phyloP scores from a whole-genome alignment of 257 asterid genomes.

The Euphrasia confusa region DNA sequence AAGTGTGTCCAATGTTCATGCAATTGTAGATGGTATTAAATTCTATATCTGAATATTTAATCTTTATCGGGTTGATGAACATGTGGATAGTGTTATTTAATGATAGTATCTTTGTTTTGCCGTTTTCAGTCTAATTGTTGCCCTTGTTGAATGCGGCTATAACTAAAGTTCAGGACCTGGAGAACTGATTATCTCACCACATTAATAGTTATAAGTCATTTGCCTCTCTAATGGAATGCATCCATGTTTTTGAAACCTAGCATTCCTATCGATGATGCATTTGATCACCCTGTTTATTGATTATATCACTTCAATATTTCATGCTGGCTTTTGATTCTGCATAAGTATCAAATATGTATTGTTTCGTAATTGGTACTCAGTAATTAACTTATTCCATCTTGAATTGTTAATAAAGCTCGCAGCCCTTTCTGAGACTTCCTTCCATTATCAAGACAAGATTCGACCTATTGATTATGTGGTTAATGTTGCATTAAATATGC shows the following conservation, averaged over 20 bases:
- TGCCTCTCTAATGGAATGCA: conserved; percentile 14
- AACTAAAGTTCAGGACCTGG: neutral
- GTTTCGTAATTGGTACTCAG: conserved; percentile 2
- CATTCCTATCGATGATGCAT: conserved; percentile 1
- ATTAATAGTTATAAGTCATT: neutral
- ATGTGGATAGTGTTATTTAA: conserved; percentile 7
- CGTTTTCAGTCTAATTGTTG: neutral
- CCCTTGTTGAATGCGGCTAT: neutral
- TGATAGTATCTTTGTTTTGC: neutral
- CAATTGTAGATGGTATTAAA: conserved; percentile 5
- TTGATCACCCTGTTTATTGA: conserved; percentile 7
- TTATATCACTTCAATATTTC: conserved; percentile 1
- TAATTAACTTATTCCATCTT: conserved; percentile 24
- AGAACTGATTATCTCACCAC: conserved; percentile 2
- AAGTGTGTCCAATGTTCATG: conserved; percentile 6
- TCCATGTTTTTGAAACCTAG: neutral
- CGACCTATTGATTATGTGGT: conserved; percentile 83
- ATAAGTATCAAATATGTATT: conserved; percentile 17
- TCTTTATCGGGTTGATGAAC: neutral
- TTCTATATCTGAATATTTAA: neutral
- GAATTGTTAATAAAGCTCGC: conserved; percentile 65
- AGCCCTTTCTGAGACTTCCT: conserved; percentile 82
- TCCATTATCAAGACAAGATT: conserved; percentile 89
- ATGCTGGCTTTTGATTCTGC: conserved; percentile 11
- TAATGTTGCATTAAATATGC: conserved; percentile 60